phyloP scores from a whole-genome alignment of 2,329 filamentous ascomycete genomes.

The Stachybotrys echinatus region DNA sequence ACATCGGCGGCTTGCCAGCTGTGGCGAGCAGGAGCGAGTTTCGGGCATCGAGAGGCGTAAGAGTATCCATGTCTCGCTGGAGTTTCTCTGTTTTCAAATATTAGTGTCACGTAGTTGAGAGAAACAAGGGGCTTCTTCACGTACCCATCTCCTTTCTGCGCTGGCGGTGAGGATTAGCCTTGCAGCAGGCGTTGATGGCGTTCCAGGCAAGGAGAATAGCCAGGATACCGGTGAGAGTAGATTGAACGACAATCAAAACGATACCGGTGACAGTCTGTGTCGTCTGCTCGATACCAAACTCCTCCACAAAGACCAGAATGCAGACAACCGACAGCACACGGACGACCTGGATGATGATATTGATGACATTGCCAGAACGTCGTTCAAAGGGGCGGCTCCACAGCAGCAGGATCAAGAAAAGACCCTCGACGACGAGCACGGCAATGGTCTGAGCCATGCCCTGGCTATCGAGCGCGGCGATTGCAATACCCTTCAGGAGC shows the following conservation, averaged over 20 bases:
- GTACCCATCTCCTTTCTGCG: constrained; percentile 85
- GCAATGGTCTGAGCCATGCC: constrained; percentile 76
- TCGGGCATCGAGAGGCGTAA: constrained; percentile 82
- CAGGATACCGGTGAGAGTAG: constrained; percentile 72
- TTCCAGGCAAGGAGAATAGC: constrained; percentile 88
- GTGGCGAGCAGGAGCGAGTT: constrained; percentile 76
- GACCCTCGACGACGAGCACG: constrained; percentile 73
- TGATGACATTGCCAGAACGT: constrained; percentile 86
- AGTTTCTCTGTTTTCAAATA: constrained; percentile 58
- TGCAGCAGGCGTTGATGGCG: constrained; percentile 74
- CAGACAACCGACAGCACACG: constrained; percentile 84
- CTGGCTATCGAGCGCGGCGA: constrained; percentile 80
- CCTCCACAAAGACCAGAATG: constrained; percentile 88
- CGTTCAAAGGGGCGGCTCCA: constrained; percentile 85
- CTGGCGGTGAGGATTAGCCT: constrained; percentile 85
- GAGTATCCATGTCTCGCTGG: constrained; percentile 69
- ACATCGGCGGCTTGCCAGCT: constrained; percentile 32
- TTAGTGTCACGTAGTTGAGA: constrained; percentile 14
- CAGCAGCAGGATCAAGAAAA: constrained; percentile 73
- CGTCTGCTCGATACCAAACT: constrained; percentile 83
- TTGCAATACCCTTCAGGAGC: constrained; percentile 80
- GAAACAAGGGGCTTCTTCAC: constrained; percentile 19
- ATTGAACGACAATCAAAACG: constrained; percentile 89
- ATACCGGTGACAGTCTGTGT: constrained; percentile 92
- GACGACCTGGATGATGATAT: constrained; percentile 84